Conservation (phyloP, 805 yeast species). For the Saturnispora serradocipensis region DNA sequence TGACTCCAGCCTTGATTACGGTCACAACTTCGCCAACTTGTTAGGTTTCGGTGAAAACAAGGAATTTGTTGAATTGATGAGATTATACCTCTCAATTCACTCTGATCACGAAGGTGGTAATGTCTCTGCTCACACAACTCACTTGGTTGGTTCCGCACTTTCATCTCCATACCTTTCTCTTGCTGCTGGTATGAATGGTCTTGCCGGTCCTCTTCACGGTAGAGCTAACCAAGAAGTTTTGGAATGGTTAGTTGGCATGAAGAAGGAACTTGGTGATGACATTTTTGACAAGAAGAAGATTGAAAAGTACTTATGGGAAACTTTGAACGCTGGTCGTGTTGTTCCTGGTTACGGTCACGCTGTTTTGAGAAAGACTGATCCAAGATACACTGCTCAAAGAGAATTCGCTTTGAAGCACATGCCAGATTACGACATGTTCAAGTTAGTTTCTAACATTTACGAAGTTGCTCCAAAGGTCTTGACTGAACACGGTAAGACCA, state of each 20-base stretch:
- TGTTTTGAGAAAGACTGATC: constrained; percentile 80
- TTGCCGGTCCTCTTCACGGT: constrained; percentile 84
- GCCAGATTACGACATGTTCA: constrained; percentile 74
- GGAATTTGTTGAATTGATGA: constrained; percentile 70
- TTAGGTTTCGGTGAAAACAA: constrained; percentile 51
- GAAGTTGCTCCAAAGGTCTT: constrained; percentile 78
- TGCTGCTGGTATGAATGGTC: constrained; percentile 77
- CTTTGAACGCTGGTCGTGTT: constrained; percentile 73
- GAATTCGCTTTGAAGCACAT: constrained; percentile 67
- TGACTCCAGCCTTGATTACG: constrained; percentile 52
- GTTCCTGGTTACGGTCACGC: constrained; percentile 89
- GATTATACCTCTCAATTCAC: constrained; percentile 74
- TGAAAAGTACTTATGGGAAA: constrained; percentile 70
- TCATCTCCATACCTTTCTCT: constrained; percentile 70
- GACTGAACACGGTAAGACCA: constrained; percentile 79
- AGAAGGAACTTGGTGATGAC: constrained; percentile 60
- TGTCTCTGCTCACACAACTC: constrained; percentile 81
- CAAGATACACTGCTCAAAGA: constrained; percentile 79
- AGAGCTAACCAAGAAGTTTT: constrained; percentile 84
- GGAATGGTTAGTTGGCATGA: constrained; percentile 67
- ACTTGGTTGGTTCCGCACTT: constrained; percentile 75
- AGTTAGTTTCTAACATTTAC: constrained; percentile 66
- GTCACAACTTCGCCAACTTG: constrained; percentile 52
- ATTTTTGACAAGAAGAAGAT: constrained; percentile 52
- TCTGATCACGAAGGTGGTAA: constrained; percentile 89